These are phyloP conservation scores for Fusarium papillatum DNA, from an alignment of 2,329 filamentous ascomycete species.

Conservation along the genomic window DNA sequence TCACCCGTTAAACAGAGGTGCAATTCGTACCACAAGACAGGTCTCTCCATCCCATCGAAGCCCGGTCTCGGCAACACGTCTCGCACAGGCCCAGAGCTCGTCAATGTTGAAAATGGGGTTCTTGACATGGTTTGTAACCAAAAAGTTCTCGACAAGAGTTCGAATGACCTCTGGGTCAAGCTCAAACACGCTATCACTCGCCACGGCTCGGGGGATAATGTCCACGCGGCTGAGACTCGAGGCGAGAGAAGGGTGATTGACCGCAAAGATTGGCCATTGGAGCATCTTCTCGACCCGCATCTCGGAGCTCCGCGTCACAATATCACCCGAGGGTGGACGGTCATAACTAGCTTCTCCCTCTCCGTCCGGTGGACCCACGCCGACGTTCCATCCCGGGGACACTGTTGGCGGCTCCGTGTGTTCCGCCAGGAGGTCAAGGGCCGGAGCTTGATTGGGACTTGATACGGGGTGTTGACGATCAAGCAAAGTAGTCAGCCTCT, in stretches of 20 bases:
- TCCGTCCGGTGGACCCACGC: background rate
- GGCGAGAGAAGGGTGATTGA: background rate
- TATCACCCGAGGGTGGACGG: background rate
- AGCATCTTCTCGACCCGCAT: background rate
- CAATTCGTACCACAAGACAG: background rate
- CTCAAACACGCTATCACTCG: background rate
- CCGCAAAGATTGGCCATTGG: background rate
- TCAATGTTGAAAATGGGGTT: background rate
- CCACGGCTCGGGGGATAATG: background rate
- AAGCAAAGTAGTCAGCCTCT: background rate
- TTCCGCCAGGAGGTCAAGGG: background rate
- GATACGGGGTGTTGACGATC: background rate
- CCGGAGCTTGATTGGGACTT: background rate
- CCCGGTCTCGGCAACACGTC: background rate
- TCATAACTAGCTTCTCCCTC: background rate
- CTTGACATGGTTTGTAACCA: background rate
- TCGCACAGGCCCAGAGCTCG: background rate
- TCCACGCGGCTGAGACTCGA: background rate
- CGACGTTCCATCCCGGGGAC: background rate
- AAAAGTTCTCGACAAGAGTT: background rate
- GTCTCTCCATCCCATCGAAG: background rate
- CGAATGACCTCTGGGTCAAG: background rate
- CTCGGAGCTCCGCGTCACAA: background rate
- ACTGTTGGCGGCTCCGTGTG: background rate
- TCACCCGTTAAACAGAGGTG: background rate